Base-by-base conservation (phyloP, 2,329 filamentous ascomycete species). In the Diaporthe batatas region DNA sequence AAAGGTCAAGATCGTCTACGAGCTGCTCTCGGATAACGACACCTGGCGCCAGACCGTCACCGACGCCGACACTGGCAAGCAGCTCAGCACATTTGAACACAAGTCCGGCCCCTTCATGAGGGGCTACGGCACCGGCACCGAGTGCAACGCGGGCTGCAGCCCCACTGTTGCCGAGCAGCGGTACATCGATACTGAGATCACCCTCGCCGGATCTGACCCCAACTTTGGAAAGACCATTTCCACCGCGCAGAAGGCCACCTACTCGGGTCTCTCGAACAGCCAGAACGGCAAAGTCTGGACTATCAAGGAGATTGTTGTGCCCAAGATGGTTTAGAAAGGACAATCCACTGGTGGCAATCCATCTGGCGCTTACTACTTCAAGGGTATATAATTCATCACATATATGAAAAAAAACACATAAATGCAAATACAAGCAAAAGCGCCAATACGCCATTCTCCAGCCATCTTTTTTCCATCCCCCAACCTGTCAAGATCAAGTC, bases 101-200 rank as follows among this genome's bases (percentile, higher is more conserved):
- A 77, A 79, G 49, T 80, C 80, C 5, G 82, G 83, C 0, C 81
- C 81, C 16, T 76, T 75, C 21, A 84, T 84, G 82, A 82, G 77
- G 12, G 82, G 80, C 12, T 81, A 79, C 64, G 80, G 82, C 54
- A 84, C 82, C 1, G 82, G 82, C n/a, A 85, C 82, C 2, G 82
- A 84, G 74, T 85, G 83, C 57, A 75, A 84, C 73, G 68, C 77
- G 21, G 75, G 72, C 54, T 85, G 83, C 77, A 80, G 78, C 0
- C 81, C 80, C n/a, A 84, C 83, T n/a, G 75, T 82, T 36, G 78
- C 79, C 7, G 75, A 78, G 6, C 83, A 85, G 76, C 77, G 78
- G 21, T 84, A 85, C 74, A 69, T 80, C 53, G 81, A 83, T 72
- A 84, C 82, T 0, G 76, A 76, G n/a, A 82, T 84, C 71, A 84